These are phyloP conservation scores for Coleophoma cylindrospora DNA, from an alignment of 2,329 filamentous ascomycete genomes.

Conservation along the genomic window DNA sequence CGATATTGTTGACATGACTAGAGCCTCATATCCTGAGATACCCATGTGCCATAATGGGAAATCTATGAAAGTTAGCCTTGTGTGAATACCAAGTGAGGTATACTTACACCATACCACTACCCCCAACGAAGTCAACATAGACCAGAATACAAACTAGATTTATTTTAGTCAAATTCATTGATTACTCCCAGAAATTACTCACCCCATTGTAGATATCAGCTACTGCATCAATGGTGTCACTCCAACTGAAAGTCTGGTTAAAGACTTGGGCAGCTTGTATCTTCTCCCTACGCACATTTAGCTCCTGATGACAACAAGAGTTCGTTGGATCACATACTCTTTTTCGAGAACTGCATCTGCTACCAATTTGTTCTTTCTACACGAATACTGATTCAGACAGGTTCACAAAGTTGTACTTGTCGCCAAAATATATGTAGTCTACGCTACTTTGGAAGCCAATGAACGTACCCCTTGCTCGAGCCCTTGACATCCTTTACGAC, in stretches of 20 bases:
- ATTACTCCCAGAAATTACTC: slow-evolving; percentile 27
- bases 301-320: slow-evolving; percentile 21
- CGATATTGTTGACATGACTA: slow-evolving; percentile 80
- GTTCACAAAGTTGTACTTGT: slow-evolving; percentile 19
- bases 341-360: slow-evolving; percentile 57
- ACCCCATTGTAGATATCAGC: slow-evolving; percentile 92
- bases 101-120: slow-evolving; percentile 88
- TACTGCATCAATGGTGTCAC: slow-evolving; percentile 70
- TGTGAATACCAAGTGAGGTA: not conserved
- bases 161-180: too few relatives aligned
- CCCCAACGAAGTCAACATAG: slow-evolving; percentile 83
- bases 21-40: slow-evolving; percentile 89
- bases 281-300: slow-evolving; percentile 62
- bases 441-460: slow-evolving; percentile 87
- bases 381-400: slow-evolving; percentile 27
- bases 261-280: slow-evolving; percentile 64
- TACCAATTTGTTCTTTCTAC: slow-evolving; percentile 35
- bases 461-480: slow-evolving; percentile 95
- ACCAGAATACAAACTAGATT: slow-evolving; percentile 86
- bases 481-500: slow-evolving; percentile 86
- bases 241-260: slow-evolving; percentile 66
- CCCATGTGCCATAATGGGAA: slow-evolving; percentile 99
- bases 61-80: slow-evolving; percentile 42
- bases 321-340: slow-evolving; percentile 52
- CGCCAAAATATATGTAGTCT: slow-evolving; percentile 36